Evolutionary conservation across 257 asterid species (phyloP).

Genomic region (Plantago elongata): DNA sequence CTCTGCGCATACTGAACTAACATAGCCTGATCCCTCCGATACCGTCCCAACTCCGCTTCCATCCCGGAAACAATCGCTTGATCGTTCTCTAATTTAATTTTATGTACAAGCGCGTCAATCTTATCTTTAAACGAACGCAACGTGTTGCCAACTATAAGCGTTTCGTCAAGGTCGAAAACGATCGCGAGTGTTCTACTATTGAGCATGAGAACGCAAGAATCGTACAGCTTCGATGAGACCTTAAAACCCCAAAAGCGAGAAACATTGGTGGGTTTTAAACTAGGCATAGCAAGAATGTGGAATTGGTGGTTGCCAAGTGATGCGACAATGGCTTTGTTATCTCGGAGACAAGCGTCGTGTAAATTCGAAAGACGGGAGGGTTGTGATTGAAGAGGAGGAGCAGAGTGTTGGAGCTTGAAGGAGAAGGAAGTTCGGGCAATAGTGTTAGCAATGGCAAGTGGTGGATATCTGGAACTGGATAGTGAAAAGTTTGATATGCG

Average conservation of each 20-base stretch:
- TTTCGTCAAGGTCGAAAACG: slow-evolving; percentile 96
- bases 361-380: too few relatives aligned
- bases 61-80: slow-evolving; percentile 73
- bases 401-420: too few relatives aligned
- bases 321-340: too few relatives aligned
- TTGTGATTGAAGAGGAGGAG: too few relatives aligned
- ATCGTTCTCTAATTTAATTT: slow-evolving; percentile 68
- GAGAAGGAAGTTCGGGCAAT: too few relatives aligned
- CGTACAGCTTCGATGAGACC: slow-evolving; percentile 60
- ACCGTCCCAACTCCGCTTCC: slow-evolving; percentile 79
- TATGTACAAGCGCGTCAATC: slow-evolving; percentile 72
- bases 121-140: slow-evolving; percentile 95
- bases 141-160: slow-evolving; percentile 90
- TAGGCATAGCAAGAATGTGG: too few relatives aligned
- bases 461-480: too few relatives aligned
- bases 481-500: too few relatives aligned
- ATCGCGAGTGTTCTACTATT: slow-evolving; percentile 94
- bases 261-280: background rate
- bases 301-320: too few relatives aligned
- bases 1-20: slow-evolving; percentile 88
- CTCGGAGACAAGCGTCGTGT: too few relatives aligned
- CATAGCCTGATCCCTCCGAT: slow-evolving; percentile 75
- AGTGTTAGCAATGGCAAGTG: too few relatives aligned
- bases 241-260: slow-evolving; percentile 93
- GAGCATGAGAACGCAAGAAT: slow-evolving; percentile 83